phyloP scores from a whole-genome alignment of 305 asterid genomes.

The Plantago lanceolata region DNA sequence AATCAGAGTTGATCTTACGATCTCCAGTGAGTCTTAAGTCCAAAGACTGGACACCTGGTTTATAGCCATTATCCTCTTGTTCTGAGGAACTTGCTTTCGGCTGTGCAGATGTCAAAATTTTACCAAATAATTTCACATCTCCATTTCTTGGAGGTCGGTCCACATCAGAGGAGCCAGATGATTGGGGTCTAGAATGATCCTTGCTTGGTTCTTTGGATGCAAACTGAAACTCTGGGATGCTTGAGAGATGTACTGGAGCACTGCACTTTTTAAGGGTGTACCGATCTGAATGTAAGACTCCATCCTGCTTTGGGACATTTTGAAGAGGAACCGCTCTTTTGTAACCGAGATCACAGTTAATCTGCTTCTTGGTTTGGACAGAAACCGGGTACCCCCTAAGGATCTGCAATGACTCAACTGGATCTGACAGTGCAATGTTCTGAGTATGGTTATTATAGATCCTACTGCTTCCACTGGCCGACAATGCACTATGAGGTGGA shows the following conservation, averaged over 20 bases:
- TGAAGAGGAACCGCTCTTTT: constrained; percentile 39
- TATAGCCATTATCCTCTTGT: constrained; percentile 31
- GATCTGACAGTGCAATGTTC: constrained; percentile 35
- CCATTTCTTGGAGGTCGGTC: constrained; percentile 68
- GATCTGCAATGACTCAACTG: constrained; percentile 43
- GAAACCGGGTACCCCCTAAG: constrained; percentile 56
- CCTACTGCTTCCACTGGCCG: constrained; percentile 31
- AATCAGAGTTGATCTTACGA: constrained; percentile 34
- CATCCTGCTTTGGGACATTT: constrained; percentile 33
- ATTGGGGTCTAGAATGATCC: constrained; percentile 31
- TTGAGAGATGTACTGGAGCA: constrained; percentile 36
- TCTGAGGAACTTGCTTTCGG: constrained; percentile 38
- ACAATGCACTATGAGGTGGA: constrained; percentile 27
- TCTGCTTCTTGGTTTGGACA: constrained; percentile 37
- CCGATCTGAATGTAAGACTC: constrained; percentile 32
- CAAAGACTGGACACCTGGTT: constrained; percentile 23
- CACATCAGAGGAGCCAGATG: constrained; percentile 46
- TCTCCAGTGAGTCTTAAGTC: constrained; percentile 24
- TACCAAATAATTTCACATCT: constrained; percentile 88
- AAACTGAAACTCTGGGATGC: constrained; percentile 31
- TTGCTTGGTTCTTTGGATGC: constrained; percentile 35
- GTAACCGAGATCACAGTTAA: constrained; percentile 38
- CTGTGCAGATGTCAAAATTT: constrained; percentile 61
- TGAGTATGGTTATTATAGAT: constrained; percentile 30
- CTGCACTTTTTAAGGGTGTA: constrained; percentile 56